phyloP scores from a whole-genome alignment of 1,284 basidiomycete genomes.

The Lentinus polychrous region DNA sequence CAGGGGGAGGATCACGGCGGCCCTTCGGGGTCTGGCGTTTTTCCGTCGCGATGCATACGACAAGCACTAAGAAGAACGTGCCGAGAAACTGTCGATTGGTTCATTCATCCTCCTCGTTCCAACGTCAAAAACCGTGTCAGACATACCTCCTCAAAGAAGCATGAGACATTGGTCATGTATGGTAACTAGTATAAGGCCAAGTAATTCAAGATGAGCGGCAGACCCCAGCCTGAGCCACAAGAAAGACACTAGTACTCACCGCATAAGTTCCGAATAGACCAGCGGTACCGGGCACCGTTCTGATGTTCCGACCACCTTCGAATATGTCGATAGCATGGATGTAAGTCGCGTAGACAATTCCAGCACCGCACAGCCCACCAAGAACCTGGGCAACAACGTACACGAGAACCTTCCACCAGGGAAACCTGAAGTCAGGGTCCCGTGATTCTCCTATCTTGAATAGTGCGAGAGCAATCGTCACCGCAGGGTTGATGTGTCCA shows the following conservation, averaged over 20 bases:
- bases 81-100: slow-evolving; percentile 41
- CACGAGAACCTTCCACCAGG: slow-evolving; percentile 70
- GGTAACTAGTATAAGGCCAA: slow-evolving; percentile 30
- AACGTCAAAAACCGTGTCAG: too few relatives aligned
- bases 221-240: not conserved
- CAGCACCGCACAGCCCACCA: slow-evolving; percentile 63
- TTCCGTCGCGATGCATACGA: slow-evolving; percentile 37
- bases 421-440: too few relatives aligned
- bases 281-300: slow-evolving; percentile 61
- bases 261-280: slow-evolving; percentile 67
- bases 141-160: slow-evolving; percentile 54
- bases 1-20: slow-evolving; percentile 35
- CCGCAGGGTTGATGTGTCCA: slow-evolving; percentile 76
- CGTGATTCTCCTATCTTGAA: too few relatives aligned
- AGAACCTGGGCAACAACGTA: slow-evolving; percentile 69
- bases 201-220: too few relatives aligned
- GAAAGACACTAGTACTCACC: slow-evolving; percentile 31
- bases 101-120: too few relatives aligned
- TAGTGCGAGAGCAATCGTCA: slow-evolving; percentile 63
- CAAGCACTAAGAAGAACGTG: slow-evolving; percentile 47
- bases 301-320: slow-evolving; percentile 54
- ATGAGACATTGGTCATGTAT: slow-evolving; percentile 51
- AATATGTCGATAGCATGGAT: slow-evolving; percentile 66
- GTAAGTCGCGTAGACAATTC: slow-evolving; percentile 71
- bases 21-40: slow-evolving; percentile 33